These are phyloP conservation scores for Ceratobasidium sp. DNA, from an alignment of 1,284 basidiomycete genomes.

Conservation along the genomic window DNA sequence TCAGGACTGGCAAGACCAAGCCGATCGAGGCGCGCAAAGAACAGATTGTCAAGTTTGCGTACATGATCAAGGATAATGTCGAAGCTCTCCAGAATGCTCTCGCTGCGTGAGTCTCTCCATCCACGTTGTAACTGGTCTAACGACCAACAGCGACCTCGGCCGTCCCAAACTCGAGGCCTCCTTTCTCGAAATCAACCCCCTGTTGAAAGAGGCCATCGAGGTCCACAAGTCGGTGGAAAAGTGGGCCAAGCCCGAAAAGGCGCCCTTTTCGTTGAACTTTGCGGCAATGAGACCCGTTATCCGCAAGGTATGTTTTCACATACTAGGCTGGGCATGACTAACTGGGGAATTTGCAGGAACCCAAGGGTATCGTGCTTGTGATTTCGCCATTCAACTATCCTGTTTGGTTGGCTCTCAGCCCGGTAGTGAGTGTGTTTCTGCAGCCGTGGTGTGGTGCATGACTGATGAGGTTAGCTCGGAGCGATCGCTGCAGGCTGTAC, in stretches of 20 bases:
- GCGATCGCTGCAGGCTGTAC: slow-evolving; percentile 85
- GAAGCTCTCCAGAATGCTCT: slow-evolving; percentile 51
- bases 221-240: slow-evolving; percentile 72
- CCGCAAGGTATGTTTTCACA: slow-evolving; percentile 60
- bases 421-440: slow-evolving; percentile 56
- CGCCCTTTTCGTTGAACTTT: slow-evolving; percentile 62
- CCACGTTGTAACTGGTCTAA: not conserved
- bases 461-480: slow-evolving; percentile 57
- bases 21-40: slow-evolving; percentile 55
- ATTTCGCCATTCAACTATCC: slow-evolving; percentile 65
- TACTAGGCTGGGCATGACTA: too few relatives aligned
- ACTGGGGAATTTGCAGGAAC: too few relatives aligned
- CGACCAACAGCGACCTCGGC: slow-evolving; percentile 52
- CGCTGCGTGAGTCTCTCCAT: slow-evolving; percentile 14
- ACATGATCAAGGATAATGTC: slow-evolving; percentile 56
- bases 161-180: slow-evolving; percentile 47
- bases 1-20: slow-evolving; percentile 52
- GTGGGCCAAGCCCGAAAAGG: slow-evolving; percentile 75
- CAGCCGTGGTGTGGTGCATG: not conserved
- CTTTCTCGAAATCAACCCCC: slow-evolving; percentile 47
- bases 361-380: slow-evolving; percentile 76
- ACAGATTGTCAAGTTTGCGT: slow-evolving; percentile 58
- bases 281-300: slow-evolving; percentile 66
- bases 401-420: slow-evolving; percentile 59
- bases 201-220: slow-evolving; percentile 65